Evolutionary conservation across 805 yeast species (phyloP).

Genomic region (Candida ponderosae): DNA sequence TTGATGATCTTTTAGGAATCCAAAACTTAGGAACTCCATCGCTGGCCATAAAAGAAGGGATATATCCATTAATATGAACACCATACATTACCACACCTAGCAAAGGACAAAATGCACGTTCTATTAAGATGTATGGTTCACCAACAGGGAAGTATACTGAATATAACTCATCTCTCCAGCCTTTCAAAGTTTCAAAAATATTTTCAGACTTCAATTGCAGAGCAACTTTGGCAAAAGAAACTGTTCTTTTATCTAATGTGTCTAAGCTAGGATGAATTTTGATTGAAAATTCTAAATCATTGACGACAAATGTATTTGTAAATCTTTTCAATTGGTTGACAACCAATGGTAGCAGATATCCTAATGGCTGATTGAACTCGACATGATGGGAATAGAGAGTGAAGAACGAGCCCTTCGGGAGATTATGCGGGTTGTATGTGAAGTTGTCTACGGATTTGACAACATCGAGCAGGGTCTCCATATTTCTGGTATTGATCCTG

Average conservation of each 20-base stretch:
- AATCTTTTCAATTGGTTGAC: not conserved
- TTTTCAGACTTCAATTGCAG: conserved; percentile 27
- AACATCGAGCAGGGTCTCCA: not conserved
- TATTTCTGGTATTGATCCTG: no score
- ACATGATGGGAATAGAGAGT: not conserved
- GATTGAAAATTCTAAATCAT: conserved; percentile 17
- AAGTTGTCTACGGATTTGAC: not conserved
- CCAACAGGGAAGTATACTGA: conserved; percentile 52
- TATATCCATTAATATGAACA: conserved; percentile 77
- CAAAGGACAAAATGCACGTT: conserved; percentile 73
- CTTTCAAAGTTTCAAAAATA: conserved; percentile 35
- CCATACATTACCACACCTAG: conserved; percentile 90
- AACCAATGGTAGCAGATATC: not conserved
- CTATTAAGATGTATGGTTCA: conserved; percentile 59
- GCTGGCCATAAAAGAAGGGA: conserved; percentile 32
- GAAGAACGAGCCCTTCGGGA: not conserved
- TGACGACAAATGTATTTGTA: conserved; percentile 15
- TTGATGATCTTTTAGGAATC: conserved; percentile 75
- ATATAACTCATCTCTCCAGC: conserved; percentile 87
- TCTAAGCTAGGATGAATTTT: conserved; percentile 22
- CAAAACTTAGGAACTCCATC: conserved; percentile 50
- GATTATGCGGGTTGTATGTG: not conserved
- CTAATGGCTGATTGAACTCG: not conserved
- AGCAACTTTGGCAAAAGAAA: conserved; percentile 36
- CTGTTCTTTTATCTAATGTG: conserved; percentile 33